phyloP scores from a whole-genome alignment of 176 grass and related monocot genomes.

The Triticum monococcum region DNA sequence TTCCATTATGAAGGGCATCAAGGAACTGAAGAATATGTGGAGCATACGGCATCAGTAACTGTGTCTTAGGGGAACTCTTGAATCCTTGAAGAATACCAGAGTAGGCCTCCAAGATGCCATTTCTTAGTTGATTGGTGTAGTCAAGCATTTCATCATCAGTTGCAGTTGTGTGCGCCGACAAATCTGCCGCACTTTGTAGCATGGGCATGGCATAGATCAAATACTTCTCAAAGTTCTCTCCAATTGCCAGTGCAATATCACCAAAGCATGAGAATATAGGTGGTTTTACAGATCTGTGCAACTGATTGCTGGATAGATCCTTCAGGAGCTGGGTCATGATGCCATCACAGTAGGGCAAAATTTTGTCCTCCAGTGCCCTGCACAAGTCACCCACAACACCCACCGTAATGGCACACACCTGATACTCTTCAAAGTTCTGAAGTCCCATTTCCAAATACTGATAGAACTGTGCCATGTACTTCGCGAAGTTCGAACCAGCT shows the following conservation, averaged over 20 bases:
- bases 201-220: slow-evolving; percentile 92
- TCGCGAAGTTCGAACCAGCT: slow-evolving; percentile 63
- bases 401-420: slow-evolving; percentile 85
- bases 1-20: slow-evolving; percentile 69
- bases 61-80: slow-evolving; percentile 73
- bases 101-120: slow-evolving; percentile 89
- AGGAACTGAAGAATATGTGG: slow-evolving; percentile 70
- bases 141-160: slow-evolving; percentile 86
- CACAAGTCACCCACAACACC: slow-evolving; percentile 88
- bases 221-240: slow-evolving; percentile 90
- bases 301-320: slow-evolving; percentile 70
- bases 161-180: slow-evolving; percentile 50
- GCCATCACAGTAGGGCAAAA: slow-evolving; percentile 75
- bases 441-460: slow-evolving; percentile 91
- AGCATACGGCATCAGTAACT: slow-evolving; percentile 69
- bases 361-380: slow-evolving; percentile 81
- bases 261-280: slow-evolving; percentile 88
- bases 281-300: slow-evolving; percentile 83
- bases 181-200: slow-evolving; percentile 84
- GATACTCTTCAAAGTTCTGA: slow-evolving; percentile 92
- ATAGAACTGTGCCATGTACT: slow-evolving; percentile 91
- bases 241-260: slow-evolving; percentile 83
- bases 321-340: slow-evolving; percentile 90
- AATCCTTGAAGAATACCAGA: slow-evolving; percentile 95
- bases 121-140: slow-evolving; percentile 80